Evolutionary conservation across 2,329 filamentous ascomycete species (phyloP).

Genomic region (Metarhizium guizhouense): DNA sequence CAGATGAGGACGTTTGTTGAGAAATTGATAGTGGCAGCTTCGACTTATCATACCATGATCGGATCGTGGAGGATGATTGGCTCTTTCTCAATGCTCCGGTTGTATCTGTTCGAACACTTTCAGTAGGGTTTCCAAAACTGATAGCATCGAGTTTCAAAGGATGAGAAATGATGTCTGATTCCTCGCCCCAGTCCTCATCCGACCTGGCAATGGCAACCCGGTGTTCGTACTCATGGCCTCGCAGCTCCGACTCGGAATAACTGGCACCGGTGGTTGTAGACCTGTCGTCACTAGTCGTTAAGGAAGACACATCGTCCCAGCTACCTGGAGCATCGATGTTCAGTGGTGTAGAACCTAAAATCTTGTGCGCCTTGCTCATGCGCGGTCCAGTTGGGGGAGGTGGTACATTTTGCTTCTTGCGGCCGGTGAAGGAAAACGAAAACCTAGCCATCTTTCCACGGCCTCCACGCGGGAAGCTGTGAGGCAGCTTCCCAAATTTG

Average conservation of each 20-base stretch:
- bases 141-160: constrained; percentile 12
- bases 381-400: constrained; percentile 23
- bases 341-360: constrained; percentile 38
- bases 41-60: constrained; percentile 47
- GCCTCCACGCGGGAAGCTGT: not conserved
- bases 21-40: constrained; percentile 48
- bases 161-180: constrained; percentile 36
- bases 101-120: constrained; percentile 27
- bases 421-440: constrained; percentile 38
- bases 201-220: constrained; percentile 11
- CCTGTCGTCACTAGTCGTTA: constrained; percentile 34
- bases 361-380: constrained; percentile 42
- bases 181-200: constrained; percentile 31
- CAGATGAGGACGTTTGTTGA: constrained; percentile 49
- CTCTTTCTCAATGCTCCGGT: constrained; percentile 36
- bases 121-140: constrained; percentile 1
- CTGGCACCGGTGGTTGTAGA: constrained; percentile 31
- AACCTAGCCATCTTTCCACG: constrained; percentile 32
- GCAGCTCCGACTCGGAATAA: constrained; percentile 14
- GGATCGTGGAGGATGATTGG: constrained; percentile 45
- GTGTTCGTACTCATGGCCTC: constrained; percentile 10
- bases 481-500: not conserved
- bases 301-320: constrained; percentile 35
- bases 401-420: constrained; percentile 30
- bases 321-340: constrained; percentile 28